Base-by-base conservation (phyloP, 169 alveolate genomes). In the Babesia gibsoni region DNA sequence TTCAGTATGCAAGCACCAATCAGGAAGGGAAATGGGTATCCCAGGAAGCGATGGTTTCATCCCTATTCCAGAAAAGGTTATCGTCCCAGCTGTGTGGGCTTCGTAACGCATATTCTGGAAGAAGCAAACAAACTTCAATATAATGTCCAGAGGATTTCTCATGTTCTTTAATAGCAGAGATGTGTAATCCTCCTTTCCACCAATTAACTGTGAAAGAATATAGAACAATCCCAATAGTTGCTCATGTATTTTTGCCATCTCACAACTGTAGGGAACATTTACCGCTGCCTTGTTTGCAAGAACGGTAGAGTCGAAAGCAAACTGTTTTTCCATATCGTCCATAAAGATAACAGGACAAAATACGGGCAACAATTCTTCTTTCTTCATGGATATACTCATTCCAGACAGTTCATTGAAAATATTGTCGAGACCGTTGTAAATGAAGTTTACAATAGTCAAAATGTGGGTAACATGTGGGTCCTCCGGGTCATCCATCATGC, bases 291-390 rank as follows among this genome's bases (percentile, higher is more conserved):
- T 53, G 25, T 43, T 48, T 12, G 53, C 42, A 33, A n/a, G 25
- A 12, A 30, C 52, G 12, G 57, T 33, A 8, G 36, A 9, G 18
- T 77, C 86, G 2, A 67, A 22, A 16, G 82, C 86, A 10, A 29
- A 39, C 32, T 66, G 75, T 29, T 63, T 77, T 20, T 67, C 82
- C 18, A 23, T 18, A 7, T 77, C 86, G 25, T 67, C 58, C 20
- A 25, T 29, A 46, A 77, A 77, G 42, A 67, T 18, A 43, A 67
- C 58, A 22, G 86, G 86, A 33, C 86, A 50, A 22, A 77, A 77
- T 5, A 67, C 61, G 35, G 86, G 30, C 10, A 59, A 25, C 2
- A 61, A 12, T 8, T 39, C 56, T 4, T 67, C 82, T 20, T 37
- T 67, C 8, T 23, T 48, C 50, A 67, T 36, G 52, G 70, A 39